These are phyloP conservation scores for Thielaviopsis populi DNA, from an alignment of 2,329 filamentous ascomycete species.

Conservation along the genomic window DNA sequence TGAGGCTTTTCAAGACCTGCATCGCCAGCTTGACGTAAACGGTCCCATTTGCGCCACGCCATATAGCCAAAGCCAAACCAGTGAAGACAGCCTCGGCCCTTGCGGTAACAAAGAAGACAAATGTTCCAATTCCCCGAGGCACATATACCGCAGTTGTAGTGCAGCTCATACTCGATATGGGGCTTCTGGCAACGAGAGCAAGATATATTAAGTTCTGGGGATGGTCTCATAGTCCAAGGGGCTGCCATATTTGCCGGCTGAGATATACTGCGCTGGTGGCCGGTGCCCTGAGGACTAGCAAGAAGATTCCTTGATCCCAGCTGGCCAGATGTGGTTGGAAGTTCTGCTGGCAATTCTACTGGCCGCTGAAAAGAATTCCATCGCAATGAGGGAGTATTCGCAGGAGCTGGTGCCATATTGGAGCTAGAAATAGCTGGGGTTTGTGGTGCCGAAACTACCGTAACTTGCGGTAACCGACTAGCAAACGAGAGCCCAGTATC, in stretches of 20 bases:
- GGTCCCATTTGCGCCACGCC: conserved; percentile 54
- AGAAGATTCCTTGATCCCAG: background rate
- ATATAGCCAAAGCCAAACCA: conserved; percentile 79
- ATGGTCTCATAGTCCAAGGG: background rate
- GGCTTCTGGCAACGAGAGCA: conserved; percentile 56
- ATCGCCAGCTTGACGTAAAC: conserved; percentile 24
- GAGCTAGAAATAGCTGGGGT: background rate
- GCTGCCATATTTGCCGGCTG: background rate
- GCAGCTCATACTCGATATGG: conserved; percentile 71
- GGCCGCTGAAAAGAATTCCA: background rate
- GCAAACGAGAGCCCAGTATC: conserved; percentile 11
- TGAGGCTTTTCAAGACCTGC: conserved; percentile 36
- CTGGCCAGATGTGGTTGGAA: background rate
- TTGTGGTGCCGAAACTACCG: conserved; percentile 1
- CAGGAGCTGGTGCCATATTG: background rate
- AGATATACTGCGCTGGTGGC: conserved; percentile 7
- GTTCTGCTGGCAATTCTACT: background rate
- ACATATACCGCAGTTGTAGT: conserved; percentile 69
- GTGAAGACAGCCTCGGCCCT: conserved; percentile 60
- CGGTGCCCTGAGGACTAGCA: background rate
- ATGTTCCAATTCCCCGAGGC: conserved; percentile 58
- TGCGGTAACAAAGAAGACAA: conserved; percentile 66
- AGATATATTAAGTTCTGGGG: conserved; percentile 50
- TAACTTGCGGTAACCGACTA: conserved; percentile 9
- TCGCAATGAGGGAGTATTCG: background rate